Evolutionary conservation across 208 protist genomes (phyloP), one percentile per base, ranked within the genome.

Genomic region (Leishmania guyanensis): DNA sequence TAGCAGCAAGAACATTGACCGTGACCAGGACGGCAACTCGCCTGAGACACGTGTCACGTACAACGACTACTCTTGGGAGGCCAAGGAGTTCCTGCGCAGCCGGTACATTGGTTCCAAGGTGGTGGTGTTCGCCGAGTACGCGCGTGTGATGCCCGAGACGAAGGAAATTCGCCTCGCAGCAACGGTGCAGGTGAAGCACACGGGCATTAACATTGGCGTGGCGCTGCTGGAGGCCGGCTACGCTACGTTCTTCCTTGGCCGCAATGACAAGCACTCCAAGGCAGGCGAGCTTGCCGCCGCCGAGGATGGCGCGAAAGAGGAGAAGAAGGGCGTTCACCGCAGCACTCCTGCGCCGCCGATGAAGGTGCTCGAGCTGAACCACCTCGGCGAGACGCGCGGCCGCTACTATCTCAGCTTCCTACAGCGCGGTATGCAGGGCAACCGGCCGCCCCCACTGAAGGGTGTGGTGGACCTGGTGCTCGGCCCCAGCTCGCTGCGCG

Each of bases 351-450:
- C 9, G 6, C 84, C 86, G n/a, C 83, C 83, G 68, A 84, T 89
- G 80, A 95, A 87, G 79, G 72, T 96, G 50, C 81, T 96, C 6
- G 95, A 98, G 87, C 85, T 98, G 50, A 93, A 88, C 84, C 93
- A 90, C 79, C 88, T 98, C 39, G 93, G 93, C 58, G 93, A 92
- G 77, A 89, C 88, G 51, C 89, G 91, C 72, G 89, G 88, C 43
- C 91, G 91, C 77, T 95, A 97, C 85, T 98, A 97, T 84, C 88
- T 97, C 43, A 95, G 90, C 81, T 98, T 97, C 76, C 88, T 98
- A 2, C 95, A 97, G 85, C 89, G 91, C 58, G 95, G 93, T 68
- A 97, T 98, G 95, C 92, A 96, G 83, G 87, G 92, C 46, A 91
- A 80, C 81, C 92, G 95, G 46, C 90, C 93, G 36, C 91, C 93